Percentiles rank a stretch among this genome's conserved stretches.
Conservation (phyloP, 2,329 filamentous ascomycete genomes). For the Talaromyces piceae region DNA sequence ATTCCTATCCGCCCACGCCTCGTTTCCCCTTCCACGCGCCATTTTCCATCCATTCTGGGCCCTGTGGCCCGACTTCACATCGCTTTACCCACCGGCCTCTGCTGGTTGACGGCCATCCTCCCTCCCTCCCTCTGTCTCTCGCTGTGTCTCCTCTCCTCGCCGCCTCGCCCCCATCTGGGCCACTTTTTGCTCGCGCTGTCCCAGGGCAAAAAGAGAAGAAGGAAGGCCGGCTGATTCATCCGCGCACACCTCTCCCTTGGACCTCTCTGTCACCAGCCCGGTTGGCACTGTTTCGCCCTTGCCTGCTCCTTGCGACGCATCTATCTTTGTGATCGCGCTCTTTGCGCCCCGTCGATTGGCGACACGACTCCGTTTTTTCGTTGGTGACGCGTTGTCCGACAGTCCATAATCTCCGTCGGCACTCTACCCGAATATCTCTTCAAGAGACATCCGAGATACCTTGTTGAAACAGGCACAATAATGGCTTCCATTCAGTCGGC, state of each 20-base stretch:
- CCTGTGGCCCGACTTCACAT: conserved; percentile 10
- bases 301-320: conserved; percentile 5
- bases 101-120: conserved; percentile 4
- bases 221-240: background rate
- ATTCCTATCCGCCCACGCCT: conserved; percentile 11
- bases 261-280: conserved; percentile 4
- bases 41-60: conserved; percentile 11
- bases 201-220: conserved; percentile 1
- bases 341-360: conserved; percentile 1
- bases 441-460: background rate
- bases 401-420: too few relatives aligned
- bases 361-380: conserved; percentile 1
- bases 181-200: too few relatives aligned
- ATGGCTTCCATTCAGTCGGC: conserved; percentile 78
- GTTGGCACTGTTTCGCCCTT: conserved; percentile 7
- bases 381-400: conserved; percentile 20
- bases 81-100: conserved; percentile 6
- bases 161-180: background rate
- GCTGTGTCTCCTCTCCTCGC: background rate
- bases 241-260: background rate
- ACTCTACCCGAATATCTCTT: background rate
- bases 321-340: background rate
- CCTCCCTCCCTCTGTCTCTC: background rate
- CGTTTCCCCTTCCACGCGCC: conserved; percentile 8
- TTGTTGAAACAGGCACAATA: conserved; percentile 25